These are phyloP conservation scores for Saccharomycopsis capsularis DNA, from an alignment of 805 yeast genomes.

Conservation along the genomic window DNA sequence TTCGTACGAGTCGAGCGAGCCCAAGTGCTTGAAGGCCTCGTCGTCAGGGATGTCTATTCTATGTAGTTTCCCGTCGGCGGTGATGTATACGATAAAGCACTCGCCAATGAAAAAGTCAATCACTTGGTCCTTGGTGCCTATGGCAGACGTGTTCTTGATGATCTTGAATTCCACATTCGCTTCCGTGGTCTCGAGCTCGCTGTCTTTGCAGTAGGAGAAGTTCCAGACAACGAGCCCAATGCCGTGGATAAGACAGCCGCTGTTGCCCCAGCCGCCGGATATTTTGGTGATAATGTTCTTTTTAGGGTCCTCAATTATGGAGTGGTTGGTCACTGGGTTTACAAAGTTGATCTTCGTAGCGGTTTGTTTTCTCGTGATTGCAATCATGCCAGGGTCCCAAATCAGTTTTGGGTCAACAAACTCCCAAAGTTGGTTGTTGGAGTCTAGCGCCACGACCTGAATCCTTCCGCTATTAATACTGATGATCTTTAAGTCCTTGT, in stretches of 20 bases:
- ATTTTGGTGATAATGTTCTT: constrained; percentile 37
- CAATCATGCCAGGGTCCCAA: constrained; percentile 57
- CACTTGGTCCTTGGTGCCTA: constrained; percentile 33
- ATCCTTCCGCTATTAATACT: constrained; percentile 56
- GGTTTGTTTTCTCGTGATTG: too few relatives aligned
- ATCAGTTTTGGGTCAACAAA: neutral
- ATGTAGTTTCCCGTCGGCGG: constrained; percentile 36
- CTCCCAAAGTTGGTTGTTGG: constrained; percentile 41
- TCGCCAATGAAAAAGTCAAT: constrained; percentile 52
- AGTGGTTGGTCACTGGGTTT: neutral
- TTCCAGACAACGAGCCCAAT: constrained; percentile 59
- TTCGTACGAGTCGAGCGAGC: constrained; percentile 20
- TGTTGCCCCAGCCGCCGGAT: constrained; percentile 65
- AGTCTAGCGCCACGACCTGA: constrained; percentile 56
- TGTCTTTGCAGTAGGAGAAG: neutral
- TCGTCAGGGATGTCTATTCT: constrained; percentile 27
- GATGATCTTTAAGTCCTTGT: constrained; percentile 31
- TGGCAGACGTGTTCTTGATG: constrained; percentile 35
- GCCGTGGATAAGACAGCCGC: constrained; percentile 40
- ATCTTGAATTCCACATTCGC: constrained; percentile 36
- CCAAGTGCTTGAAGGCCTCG: neutral
- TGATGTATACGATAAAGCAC: constrained; percentile 45
- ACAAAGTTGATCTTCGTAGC: constrained; percentile 42
- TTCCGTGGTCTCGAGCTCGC: too few relatives aligned
- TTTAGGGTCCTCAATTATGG: constrained; percentile 13